These are phyloP conservation scores for Fusarium poae DNA, from an alignment of 2,329 filamentous ascomycete species.

Conservation along the genomic window DNA sequence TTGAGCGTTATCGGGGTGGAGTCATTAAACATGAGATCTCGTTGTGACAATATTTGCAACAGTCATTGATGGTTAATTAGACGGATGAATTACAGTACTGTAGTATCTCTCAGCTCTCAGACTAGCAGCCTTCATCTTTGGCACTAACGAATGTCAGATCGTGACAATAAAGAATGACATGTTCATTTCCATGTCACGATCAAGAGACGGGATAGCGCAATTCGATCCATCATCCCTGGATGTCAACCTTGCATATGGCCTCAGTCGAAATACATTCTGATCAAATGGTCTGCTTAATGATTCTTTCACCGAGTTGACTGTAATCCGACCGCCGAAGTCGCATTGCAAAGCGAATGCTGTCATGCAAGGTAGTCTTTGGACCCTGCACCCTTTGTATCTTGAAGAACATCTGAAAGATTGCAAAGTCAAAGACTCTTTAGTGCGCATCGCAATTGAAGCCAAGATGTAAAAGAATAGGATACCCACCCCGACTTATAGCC, in stretches of 20 bases:
- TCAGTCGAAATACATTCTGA: background rate
- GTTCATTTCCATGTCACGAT: background rate
- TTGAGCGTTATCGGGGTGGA: background rate
- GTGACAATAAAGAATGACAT: too few species aligned
- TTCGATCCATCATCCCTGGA: background rate
- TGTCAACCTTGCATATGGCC: background rate
- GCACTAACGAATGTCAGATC: background rate
- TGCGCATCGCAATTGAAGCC: background rate
- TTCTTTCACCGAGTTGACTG: background rate
- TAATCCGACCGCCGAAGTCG: constrained; percentile 7
- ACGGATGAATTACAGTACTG: background rate
- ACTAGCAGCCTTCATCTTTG: background rate
- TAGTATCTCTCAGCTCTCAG: too few species aligned
- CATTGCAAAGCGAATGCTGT: background rate
- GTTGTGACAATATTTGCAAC: background rate
- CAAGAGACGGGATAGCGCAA: background rate
- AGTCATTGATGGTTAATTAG: background rate
- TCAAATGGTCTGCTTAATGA: background rate
- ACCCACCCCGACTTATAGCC: background rate
- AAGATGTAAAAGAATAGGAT: background rate
- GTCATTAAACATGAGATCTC: constrained; percentile 2
- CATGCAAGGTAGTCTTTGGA: background rate
- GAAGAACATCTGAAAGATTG: background rate
- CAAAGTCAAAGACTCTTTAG: background rate
- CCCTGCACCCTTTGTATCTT: background rate